Conservation (phyloP, 345 rosid genomes). For the Eucalyptus albens region DNA sequence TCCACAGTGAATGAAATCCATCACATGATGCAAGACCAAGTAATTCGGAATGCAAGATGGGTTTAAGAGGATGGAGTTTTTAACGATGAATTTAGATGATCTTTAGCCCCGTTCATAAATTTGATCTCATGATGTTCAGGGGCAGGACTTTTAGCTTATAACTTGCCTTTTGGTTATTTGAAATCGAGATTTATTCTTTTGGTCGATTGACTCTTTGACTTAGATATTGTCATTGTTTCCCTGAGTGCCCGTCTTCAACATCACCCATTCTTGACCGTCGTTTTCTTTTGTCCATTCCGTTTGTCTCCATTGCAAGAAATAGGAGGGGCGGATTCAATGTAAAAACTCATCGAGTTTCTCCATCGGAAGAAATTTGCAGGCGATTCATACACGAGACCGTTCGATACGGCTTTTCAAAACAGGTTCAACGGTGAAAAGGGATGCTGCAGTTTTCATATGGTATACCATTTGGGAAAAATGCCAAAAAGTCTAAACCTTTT, state of each 20-base stretch:
- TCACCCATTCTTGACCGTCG: not conserved
- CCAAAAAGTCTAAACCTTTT: accelerated
- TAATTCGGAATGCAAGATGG: not conserved
- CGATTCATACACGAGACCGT: not conserved
- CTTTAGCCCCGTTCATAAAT: not conserved
- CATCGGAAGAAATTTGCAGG: not conserved
- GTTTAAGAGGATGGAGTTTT: not conserved
- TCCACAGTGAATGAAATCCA: not conserved
- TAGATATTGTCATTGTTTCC: not conserved
- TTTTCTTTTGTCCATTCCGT: not conserved
- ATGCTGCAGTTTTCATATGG: not conserved
- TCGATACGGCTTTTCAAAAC: not conserved
- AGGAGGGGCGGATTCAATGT: not conserved
- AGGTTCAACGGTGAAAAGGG: not conserved
- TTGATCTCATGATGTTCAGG: not conserved
- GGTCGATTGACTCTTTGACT: not conserved
- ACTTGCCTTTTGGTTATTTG: not conserved
- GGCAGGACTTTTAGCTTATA: not conserved
- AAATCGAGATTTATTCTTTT: not conserved
- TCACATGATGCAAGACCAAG: not conserved
- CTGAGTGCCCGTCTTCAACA: not conserved
- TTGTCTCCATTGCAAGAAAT: not conserved
- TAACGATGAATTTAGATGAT: not conserved
- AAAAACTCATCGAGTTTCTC: not conserved
- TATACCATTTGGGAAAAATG: no score